Percentiles rank a stretch among this genome's conserved stretches.
Conservation (phyloP, 108 stramenopile species). For the Pseudonitzschia multiseries region DNA sequence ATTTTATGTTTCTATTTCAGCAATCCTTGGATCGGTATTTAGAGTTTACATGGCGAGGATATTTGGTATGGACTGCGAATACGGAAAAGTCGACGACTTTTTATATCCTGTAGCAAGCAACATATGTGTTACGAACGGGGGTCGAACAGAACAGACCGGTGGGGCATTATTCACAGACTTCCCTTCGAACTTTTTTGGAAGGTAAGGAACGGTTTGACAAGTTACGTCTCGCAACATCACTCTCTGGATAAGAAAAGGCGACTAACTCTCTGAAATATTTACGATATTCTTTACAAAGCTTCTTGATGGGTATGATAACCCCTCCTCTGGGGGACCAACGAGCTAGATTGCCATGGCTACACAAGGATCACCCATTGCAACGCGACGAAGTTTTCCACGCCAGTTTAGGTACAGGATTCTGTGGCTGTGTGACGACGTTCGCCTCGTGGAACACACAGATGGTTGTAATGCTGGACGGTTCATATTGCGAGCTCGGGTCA, state of each 20-base stretch:
- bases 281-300: conserved; percentile 12
- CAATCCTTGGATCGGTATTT: conserved; percentile 47
- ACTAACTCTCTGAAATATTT: neutral
- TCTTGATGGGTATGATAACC: conserved; percentile 59
- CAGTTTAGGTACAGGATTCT: conserved; percentile 58
- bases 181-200: conserved; percentile 68
- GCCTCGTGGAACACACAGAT: conserved; percentile 84
- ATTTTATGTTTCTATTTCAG: conserved; percentile 53
- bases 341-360: conserved; percentile 58
- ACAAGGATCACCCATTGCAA: conserved; percentile 63
- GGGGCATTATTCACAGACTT: conserved; percentile 72
- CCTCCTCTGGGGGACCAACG: neutral
- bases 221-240: neutral
- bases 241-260: neutral
- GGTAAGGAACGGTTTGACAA: neutral
- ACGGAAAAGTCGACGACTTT: conserved; percentile 35
- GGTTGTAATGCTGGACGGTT: conserved; percentile 77
- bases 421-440: conserved; percentile 78
- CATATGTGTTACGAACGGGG: conserved; percentile 66
- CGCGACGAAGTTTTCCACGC: conserved; percentile 46
- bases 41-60: conserved; percentile 55
- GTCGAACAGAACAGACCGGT: conserved; percentile 60
- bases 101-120: conserved; percentile 42
- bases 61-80: conserved; percentile 71
- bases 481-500: conserved; percentile 50